Base-by-base conservation (phyloP, 345 rosid species). In the Sonneratia caseolaris region DNA sequence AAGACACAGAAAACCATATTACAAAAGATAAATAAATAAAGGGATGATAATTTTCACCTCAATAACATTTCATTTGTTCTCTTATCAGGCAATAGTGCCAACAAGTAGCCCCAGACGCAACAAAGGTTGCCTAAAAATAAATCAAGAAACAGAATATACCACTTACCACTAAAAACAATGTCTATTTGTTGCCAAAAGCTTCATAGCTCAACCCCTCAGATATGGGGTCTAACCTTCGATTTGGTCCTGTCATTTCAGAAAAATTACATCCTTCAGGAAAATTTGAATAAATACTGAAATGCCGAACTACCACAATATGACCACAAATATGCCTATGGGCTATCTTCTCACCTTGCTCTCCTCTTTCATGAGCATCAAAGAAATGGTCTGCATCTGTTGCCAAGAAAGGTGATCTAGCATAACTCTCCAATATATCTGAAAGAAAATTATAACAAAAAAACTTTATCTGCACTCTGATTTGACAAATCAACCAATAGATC, bases 131-230 rank as follows among this genome's bases (percentile, higher is more conserved):
- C 11, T 4, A 19, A 7, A 1, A 27, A 10, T 24, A 0, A 24
- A 7, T 32, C 45, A 12, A 7, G 65, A 22, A 27, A 13, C 65
- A 61, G 37, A 61, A 42, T 42, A 27, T 27, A 36, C 51, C 21
- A 57, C 57, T 0, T 68, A 74, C 76, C 72, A 7, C 13, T 55
- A 47, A 72, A 72, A 61, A 45, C 76, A 42, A 42, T 79, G 45
- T 42, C 78, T 87, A 91, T 77, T 87, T 87, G 79, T 88, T 89
- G 74, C 89, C 88, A 72, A 87, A 82, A 59, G 83, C 88, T 37
- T 91, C 95, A 76, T 85, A 90, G 84, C 88, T 90, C 82, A 91
- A 78, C 74, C 96, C 89, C 86, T 94, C 98, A 37, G 94, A 87
- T 81, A 94, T 89, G 59, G 92, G 83, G 72, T 91, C 96, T 86